Evolutionary conservation across 2,329 filamentous ascomycete genomes (phyloP), one percentile per base, ranked within the genome.

Genomic region (Claviceps pazoutovae): DNA sequence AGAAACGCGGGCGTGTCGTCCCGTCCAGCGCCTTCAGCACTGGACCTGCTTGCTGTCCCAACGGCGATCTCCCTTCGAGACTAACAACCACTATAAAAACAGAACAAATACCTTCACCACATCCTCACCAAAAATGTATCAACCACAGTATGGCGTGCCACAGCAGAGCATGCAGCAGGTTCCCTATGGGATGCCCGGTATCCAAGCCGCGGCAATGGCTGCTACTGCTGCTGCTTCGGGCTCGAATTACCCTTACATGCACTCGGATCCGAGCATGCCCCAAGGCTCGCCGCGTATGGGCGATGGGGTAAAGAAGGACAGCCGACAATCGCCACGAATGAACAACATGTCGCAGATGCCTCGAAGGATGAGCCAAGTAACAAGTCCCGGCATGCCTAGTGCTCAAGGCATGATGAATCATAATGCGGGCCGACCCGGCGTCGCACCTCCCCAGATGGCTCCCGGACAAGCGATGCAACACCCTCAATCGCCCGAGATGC

Each of bases 121-220:
- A 23, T 23, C 8, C 6, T 11, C 13, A 11, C 38, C 19, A 30
- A 45, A 87, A 83, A 88, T 83, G 71, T 96, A 95, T 68, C 80
- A 86, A 62, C 79, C 85, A 65, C 75, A 81, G 57, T 91, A 89
- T 64, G 83, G 80, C 53, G 85, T 90, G 53, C 75, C 84, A 55
- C 79, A 83, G 57, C 76, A 82, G 60, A 76, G 76, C 61, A 88
- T 95, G 80, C 83, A 86, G 71, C 63, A 62, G 52, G 65, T 68
- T 36, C 60, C 64, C 19, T 95, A 95, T 71, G 83, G 78, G 53
- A 88, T 91, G 69, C 84, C 84, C 37, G 80, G 84, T 19, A 88
- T 89, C 46, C 88, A 95, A 67, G 89, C 89, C 14, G 90, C 91
- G 48, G 90, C 90, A 53, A 93, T 95, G 87, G 90, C 86, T 45